Conservation (phyloP, 495 filamentous ascomycete genomes). For the Podospora comata region DNA sequence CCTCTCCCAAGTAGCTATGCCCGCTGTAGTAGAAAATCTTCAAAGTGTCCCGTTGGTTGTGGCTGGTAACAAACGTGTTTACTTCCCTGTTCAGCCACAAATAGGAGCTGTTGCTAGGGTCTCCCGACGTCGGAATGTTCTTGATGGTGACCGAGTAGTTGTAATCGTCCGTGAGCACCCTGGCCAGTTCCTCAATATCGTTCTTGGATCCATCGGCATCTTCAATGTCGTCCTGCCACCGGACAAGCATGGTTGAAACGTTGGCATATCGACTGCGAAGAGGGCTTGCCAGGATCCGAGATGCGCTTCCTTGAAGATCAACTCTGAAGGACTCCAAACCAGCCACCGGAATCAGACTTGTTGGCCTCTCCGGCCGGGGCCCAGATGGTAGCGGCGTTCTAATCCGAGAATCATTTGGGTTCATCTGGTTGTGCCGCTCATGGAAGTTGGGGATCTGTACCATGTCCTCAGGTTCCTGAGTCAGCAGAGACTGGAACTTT, state of each 20-base stretch:
- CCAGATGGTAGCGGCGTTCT: slow-evolving; percentile 48
- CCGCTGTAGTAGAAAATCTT: slow-evolving; percentile 51
- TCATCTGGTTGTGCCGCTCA: slow-evolving; percentile 30
- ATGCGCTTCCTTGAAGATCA: slow-evolving; percentile 41
- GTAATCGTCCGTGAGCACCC: slow-evolving; percentile 43
- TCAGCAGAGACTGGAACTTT: slow-evolving; percentile 33
- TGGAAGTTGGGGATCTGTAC: slow-evolving; percentile 13
- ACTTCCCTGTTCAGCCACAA: slow-evolving; percentile 43
- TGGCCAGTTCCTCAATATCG: slow-evolving; percentile 40
- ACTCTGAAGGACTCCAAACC: slow-evolving; percentile 39
- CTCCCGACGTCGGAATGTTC: slow-evolving; percentile 40
- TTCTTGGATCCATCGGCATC: slow-evolving; percentile 29
- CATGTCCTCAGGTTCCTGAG: slow-evolving; percentile 44
- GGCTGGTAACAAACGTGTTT: slow-evolving; percentile 43
- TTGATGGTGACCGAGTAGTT: slow-evolving; percentile 41
- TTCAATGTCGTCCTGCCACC: slow-evolving; percentile 46
- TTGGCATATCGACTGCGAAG: slow-evolving; percentile 43
- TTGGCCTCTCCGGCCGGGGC: slow-evolving; percentile 42
- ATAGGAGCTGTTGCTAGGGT: slow-evolving; percentile 41
- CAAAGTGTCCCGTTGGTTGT: slow-evolving; percentile 44
- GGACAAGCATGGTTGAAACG: slow-evolving; percentile 43
- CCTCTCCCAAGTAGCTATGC: slow-evolving; percentile 44
- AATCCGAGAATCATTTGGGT: slow-evolving; percentile 39
- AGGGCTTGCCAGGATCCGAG: slow-evolving; percentile 40
- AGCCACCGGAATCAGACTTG: slow-evolving; percentile 32